Evolutionary conservation across 1,284 basidiomycete species (phyloP).

Genomic region (Lignosus rhinocerotis): DNA sequence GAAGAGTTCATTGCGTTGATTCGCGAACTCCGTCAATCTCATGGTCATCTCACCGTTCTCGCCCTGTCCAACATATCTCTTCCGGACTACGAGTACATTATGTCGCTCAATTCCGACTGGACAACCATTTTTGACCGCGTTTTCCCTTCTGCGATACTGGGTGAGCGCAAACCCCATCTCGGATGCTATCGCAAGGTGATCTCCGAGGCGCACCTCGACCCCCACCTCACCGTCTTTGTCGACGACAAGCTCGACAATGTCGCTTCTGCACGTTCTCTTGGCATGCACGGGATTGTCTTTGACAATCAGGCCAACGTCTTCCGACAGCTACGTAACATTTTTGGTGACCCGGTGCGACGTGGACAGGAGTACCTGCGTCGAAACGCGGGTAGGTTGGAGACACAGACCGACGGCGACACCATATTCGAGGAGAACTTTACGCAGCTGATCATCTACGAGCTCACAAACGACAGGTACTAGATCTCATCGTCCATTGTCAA

Average conservation of each 20-base stretch:
- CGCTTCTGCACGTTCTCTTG: slow-evolving; percentile 54
- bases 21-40: slow-evolving; percentile 38
- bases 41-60: slow-evolving; percentile 43
- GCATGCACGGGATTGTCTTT: slow-evolving; percentile 53
- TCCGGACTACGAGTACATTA: slow-evolving; percentile 51
- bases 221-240: slow-evolving; percentile 48
- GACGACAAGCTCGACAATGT: slow-evolving; percentile 66
- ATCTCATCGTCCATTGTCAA: slow-evolving; percentile 10
- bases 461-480: slow-evolving; percentile 48
- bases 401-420: slow-evolving; percentile 44
- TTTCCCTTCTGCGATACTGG: slow-evolving; percentile 49
- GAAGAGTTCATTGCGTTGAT: slow-evolving; percentile 48
- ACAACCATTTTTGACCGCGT: slow-evolving; percentile 48
- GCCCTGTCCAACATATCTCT: slow-evolving; percentile 63
- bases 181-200: slow-evolving; percentile 55
- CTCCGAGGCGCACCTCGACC: slow-evolving; percentile 42
- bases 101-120: slow-evolving; percentile 45
- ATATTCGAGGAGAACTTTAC: slow-evolving; percentile 54
- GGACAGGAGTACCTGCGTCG: slow-evolving; percentile 41
- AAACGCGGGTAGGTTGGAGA: slow-evolving; percentile 44
- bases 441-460: slow-evolving; percentile 58
- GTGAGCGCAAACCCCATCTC: slow-evolving; percentile 41
- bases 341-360: slow-evolving; percentile 47
- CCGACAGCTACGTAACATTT: slow-evolving; percentile 46
- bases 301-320: slow-evolving; percentile 44